Percentiles rank a stretch among this genome's conserved stretches.
Conservation (phyloP, 352 stramenopile species). For the Phytopythium kandeliae region DNA sequence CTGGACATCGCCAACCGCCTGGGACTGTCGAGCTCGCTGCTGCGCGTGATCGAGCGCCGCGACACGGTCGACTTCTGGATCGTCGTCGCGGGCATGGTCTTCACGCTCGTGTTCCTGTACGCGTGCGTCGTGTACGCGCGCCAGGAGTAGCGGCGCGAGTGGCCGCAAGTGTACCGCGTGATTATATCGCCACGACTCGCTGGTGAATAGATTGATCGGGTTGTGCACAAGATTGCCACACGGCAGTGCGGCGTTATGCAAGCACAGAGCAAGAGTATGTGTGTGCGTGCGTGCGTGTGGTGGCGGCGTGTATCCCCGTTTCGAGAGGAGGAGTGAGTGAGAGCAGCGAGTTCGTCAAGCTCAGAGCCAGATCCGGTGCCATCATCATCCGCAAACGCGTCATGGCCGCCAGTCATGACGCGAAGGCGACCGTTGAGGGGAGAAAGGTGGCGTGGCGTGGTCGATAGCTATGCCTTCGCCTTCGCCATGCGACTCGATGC, state of each 20-base stretch:
- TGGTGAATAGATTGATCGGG: background rate
- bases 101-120: conserved; percentile 81
- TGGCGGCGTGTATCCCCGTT: no score
- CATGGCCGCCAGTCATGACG: background rate
- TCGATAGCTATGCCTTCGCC: no score
- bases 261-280: no score
- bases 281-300: no score
- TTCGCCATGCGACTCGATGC: background rate
- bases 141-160: conserved; percentile 10
- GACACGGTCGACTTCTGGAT: conserved; percentile 86
- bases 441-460: background rate
- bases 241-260: no score
- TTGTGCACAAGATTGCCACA: no score
- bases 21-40: conserved; percentile 72
- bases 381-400: background rate
- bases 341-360: no score
- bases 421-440: background rate
- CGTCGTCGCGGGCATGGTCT: conserved; percentile 72
- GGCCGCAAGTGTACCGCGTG: background rate
- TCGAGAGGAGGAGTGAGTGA: background rate
- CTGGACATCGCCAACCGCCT: conserved; percentile 82
- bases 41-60: conserved; percentile 77
- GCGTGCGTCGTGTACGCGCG: conserved; percentile 56
- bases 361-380: background rate
- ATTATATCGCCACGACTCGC: background rate